A percentile compares a stretch with the other conserved stretches of the same genome.
These are phyloP conservation scores for Hypoxylon sp. DNA, from an alignment of 2,329 filamentous ascomycete genomes.

Conservation along the genomic window DNA sequence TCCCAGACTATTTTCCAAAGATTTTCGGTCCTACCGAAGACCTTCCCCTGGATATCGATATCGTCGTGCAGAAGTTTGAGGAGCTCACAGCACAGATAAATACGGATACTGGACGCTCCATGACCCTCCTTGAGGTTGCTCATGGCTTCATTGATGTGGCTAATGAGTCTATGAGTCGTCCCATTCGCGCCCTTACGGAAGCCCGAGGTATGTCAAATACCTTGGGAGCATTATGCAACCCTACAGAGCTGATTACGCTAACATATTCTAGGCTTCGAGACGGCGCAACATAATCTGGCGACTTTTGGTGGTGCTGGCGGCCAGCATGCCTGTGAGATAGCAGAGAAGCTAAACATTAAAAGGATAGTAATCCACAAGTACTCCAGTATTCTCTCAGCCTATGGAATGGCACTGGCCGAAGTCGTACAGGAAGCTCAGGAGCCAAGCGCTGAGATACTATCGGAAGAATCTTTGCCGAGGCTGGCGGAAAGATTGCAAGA, in stretches of 20 bases:
- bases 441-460: constrained; percentile 30
- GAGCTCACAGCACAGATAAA: constrained; percentile 56
- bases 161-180: constrained; percentile 79
- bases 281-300: constrained; percentile 46
- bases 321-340: constrained; percentile 48
- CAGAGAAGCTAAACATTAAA: constrained; percentile 51
- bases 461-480: constrained; percentile 10
- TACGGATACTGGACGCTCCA: constrained; percentile 40
- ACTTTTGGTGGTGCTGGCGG: constrained; percentile 28
- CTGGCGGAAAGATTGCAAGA: constrained; percentile 16
- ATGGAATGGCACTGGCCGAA: constrained; percentile 52
- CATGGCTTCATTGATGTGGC: constrained; percentile 79
- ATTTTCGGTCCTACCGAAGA: constrained; percentile 77
- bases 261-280: too few species aligned
- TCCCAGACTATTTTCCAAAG: constrained; percentile 73
- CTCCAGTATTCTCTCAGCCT: constrained; percentile 50
- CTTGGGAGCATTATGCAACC: too few species aligned
- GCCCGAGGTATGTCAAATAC: too few species aligned
- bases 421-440: constrained; percentile 34
- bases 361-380: constrained; percentile 53
- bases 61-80: constrained; percentile 51
- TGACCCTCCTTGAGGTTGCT: constrained; percentile 56
- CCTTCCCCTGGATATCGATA: constrained; percentile 56
- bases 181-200: constrained; percentile 71
- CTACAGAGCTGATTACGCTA: too few species aligned